Evolutionary conservation across 2,329 filamentous ascomycete species (phyloP), one percentile per base, ranked within the genome.

Genomic region (Neonectria coccinea): DNA sequence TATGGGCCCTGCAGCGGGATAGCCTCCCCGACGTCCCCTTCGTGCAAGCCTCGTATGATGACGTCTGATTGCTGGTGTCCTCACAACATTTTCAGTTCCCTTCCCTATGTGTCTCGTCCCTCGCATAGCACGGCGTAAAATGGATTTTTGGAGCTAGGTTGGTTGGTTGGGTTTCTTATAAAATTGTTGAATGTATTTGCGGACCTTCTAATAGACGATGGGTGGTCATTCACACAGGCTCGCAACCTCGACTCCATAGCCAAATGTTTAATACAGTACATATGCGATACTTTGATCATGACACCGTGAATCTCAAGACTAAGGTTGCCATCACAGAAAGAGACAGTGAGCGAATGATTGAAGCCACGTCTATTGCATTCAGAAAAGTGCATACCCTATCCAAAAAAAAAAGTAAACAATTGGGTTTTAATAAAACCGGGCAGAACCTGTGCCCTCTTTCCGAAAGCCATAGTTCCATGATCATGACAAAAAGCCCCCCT

Each of bases 1-100:
- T 81, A 6, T 67, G 68, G 65, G 68, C 73, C 36, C 64, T 81
- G 31, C 74, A 73, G 65, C 73, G 64, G 22, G 68, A 66, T 36
- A 62, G 31, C 2, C 20, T 64, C 5, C 45, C 64, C 8, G 59
- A 63, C 25, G 45, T 52, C 18, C 64, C 66, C 3, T 57, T 66
- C 9, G 41, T 65, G n/a, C 55, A 67, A 27, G 18, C 57, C 4
- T 63, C 62, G 5, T 65, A 71, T 27, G 62, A 72, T 27, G 67
- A 70, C 22, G 61, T 67, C 42, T 72, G 33, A 51, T 25, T 11
- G 27, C n/a, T 20, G n/a, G 44, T 6, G n/a, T 20, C 22, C 27
- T 29, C 2, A 47, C 41, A 42, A 36, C 47, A n/a, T 56, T 5
- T 39, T 59, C 16, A 31, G 10, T n/a, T 12, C 52, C 12, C 25